Conservation (phyloP, 257 asterid species). For the Salvia hispanica region DNA sequence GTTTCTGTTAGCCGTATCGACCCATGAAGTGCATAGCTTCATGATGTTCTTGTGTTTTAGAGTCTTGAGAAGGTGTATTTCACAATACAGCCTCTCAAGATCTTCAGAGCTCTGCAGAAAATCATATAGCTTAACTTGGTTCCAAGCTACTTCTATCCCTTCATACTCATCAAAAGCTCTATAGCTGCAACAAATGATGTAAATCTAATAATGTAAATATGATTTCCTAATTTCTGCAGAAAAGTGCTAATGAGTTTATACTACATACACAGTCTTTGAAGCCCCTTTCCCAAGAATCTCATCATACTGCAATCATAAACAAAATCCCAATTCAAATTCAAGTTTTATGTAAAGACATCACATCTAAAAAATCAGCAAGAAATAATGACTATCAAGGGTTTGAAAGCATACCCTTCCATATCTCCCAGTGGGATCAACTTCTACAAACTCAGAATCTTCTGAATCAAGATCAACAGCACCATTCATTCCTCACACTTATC, state of each 20-base stretch:
- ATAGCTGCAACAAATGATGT: constrained; percentile 47
- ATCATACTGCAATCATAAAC: constrained; percentile 57
- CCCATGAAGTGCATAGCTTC: constrained; percentile 94
- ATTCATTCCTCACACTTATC: constrained; percentile 62
- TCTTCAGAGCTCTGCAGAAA: constrained; percentile 84
- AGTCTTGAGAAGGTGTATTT: constrained; percentile 87
- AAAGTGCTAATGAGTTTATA: constrained; percentile 16
- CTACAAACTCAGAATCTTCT: constrained; percentile 75
- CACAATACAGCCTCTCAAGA: constrained; percentile 90
- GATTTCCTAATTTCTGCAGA: not conserved
- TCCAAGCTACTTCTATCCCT: constrained; percentile 98
- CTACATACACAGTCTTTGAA: constrained; percentile 76
- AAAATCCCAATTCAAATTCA: not conserved
- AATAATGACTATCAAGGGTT: constrained; percentile 4
- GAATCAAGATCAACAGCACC: constrained; percentile 53
- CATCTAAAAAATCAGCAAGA: no score
- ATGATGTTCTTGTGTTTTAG: constrained; percentile 80
- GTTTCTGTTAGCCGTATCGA: constrained; percentile 78
- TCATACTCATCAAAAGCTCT: constrained; percentile 97
- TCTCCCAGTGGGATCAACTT: constrained; percentile 91
- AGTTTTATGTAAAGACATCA: no score
- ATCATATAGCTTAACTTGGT: constrained; percentile 83
- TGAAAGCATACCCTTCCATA: constrained; percentile 71
- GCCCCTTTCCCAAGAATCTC: constrained; percentile 91
- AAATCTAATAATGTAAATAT: not conserved